Base-by-base conservation (phyloP, 768 basidiomycete genomes). In the Ramaria rubella region DNA sequence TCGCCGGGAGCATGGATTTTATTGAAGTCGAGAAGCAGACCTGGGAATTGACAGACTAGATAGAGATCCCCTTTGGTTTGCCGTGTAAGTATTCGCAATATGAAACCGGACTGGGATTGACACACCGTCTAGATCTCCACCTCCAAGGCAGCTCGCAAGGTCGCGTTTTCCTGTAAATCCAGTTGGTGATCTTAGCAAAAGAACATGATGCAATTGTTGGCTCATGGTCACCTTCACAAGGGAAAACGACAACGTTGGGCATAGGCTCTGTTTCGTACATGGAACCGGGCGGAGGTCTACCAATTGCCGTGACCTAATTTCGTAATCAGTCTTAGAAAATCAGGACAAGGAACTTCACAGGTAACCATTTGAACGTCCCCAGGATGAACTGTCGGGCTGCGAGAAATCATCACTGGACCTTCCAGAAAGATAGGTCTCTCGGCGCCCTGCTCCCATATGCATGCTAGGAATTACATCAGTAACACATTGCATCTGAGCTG, bases 41-140 rank as follows among this genome's bases (percentile, higher is more conserved):
- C 70, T 7, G 73, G 72, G 53, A 83, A 73, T 42, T 73, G 73
- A 38, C 84, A 81, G 21, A 90, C 70, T n/a, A 80, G 75, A 63
- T 82, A 90, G 30, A 76, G 63, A 60, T 90, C 87, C 3, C 87
- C 87, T 61, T 19, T 19, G 53, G 56, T 40, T 46, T 58, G 36
- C 49, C 59, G 30, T 59, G 44, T 43, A 4, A 40, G 33, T 15
- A 29, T n/a, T 46, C 19, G 43, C 36, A 26, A 12, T 48, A 7
- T 5, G 27, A 17, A 49, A 21, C 21, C 21, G 31, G 24, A 46
- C 42, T 1, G 21, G 31, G n/a, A 33, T 29, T 34, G 5, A 61
- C 73, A 62, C 65, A 56, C 88, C 88, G 56, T 90, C 88, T n/a
- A 90, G 70, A 70, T 90, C 88, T 0, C 88, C 88, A 33, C 87